These are phyloP conservation scores for Phialemonium atrogriseum DNA, from an alignment of 2,329 filamentous ascomycete species.

Conservation along the genomic window DNA sequence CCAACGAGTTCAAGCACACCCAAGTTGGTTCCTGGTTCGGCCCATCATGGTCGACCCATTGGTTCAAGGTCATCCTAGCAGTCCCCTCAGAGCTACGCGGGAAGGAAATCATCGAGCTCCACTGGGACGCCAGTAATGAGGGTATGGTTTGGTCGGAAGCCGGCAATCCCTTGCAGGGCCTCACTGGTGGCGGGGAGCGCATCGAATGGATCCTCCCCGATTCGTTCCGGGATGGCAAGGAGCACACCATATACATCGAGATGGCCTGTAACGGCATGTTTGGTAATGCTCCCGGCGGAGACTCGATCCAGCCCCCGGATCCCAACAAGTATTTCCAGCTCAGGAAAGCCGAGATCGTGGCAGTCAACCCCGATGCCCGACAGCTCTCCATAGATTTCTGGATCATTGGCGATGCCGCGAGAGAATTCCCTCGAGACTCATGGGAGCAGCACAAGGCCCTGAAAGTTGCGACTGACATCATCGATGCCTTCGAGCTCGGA, in stretches of 20 bases:
- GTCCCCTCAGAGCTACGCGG: conserved; percentile 65
- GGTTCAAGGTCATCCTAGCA: conserved; percentile 80
- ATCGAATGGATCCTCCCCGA: conserved; percentile 86
- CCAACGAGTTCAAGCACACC: conserved; percentile 66
- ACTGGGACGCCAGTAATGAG: conserved; percentile 94
- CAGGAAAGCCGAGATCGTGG: conserved; percentile 73
- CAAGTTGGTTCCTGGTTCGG: conserved; percentile 74
- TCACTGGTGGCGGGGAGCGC: conserved; percentile 84
- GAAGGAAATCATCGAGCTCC: conserved; percentile 82
- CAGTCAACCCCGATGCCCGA: conserved; percentile 77
- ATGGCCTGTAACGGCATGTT: conserved; percentile 99
- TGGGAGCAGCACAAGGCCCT: conserved; percentile 85
- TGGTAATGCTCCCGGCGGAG: conserved; percentile 77
- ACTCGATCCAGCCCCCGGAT: conserved; percentile 79
- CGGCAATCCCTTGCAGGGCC: conserved; percentile 81
- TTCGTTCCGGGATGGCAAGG: conserved; percentile 71
- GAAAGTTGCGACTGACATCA: conserved; percentile 76
- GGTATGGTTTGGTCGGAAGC: conserved; percentile 89
- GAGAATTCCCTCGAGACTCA: conserved; percentile 81
- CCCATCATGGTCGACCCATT: conserved; percentile 95
- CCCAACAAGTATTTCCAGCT: conserved; percentile 78
- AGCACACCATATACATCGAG: conserved; percentile 89
- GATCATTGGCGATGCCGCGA: conserved; percentile 88
- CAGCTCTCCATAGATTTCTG: conserved; percentile 87
- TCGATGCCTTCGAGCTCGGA: conserved; percentile 79